Conservation (phyloP, 805 yeast species). For the Debaryomyces maramus region DNA sequence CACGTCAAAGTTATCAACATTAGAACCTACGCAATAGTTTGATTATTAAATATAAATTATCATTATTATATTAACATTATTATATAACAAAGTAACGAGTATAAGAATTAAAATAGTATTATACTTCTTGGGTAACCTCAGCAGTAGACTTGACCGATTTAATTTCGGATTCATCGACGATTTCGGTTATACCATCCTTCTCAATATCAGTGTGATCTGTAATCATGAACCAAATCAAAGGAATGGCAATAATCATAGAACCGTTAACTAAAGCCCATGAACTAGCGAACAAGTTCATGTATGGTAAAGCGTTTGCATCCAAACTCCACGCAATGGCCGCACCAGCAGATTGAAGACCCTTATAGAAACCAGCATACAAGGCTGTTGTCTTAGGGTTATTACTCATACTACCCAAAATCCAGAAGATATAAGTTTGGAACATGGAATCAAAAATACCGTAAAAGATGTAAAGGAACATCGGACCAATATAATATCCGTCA, state of each 20-base stretch:
- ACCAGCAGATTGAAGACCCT: conserved; percentile 64
- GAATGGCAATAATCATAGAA: conserved; percentile 49
- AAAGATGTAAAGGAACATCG: conserved; percentile 61
- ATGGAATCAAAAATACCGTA: conserved; percentile 62
- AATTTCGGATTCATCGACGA: conserved; percentile 25
- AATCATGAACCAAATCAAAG: conserved; percentile 44
- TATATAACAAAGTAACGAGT: no score
- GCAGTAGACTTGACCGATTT: conserved; percentile 21
- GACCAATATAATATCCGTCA: conserved; percentile 51
- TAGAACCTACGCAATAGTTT: no score
- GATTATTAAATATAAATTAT: no score
- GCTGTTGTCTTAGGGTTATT: conserved; percentile 57
- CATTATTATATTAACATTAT: no score
- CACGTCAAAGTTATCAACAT: no score
- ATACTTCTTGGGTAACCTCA: no score
- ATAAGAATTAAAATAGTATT: no score
- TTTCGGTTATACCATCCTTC: conserved; percentile 28
- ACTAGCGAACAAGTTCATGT: conserved; percentile 44
- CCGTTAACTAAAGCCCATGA: conserved; percentile 55
- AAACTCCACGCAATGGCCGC: conserved; percentile 61
- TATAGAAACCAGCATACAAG: conserved; percentile 60
- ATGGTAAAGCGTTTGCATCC: conserved; percentile 43
- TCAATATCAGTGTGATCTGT: conserved; percentile 43
- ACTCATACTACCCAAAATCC: conserved; percentile 59
- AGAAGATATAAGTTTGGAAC: conserved; percentile 58